These are phyloP conservation scores for Spirogloea muscicola DNA, from an alignment of 139 green algal genomes.

Conservation along the genomic window DNA sequence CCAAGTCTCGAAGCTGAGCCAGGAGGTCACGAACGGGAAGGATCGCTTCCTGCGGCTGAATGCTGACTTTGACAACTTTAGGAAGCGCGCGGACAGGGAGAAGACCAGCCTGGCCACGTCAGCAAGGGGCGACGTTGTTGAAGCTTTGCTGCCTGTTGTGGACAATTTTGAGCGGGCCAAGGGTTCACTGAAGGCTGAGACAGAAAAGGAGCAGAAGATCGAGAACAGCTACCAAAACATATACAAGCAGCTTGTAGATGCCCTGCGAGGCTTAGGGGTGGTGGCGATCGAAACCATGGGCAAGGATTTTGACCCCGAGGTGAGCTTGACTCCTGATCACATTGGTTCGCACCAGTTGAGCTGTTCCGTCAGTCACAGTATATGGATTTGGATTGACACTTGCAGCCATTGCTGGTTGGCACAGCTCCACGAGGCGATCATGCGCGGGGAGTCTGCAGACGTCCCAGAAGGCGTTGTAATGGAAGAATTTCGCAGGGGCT, in stretches of 20 bases:
- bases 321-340: conserved; percentile 20
- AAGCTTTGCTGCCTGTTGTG: conserved; percentile 78
- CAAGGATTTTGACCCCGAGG: conserved; percentile 84
- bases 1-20: conserved; percentile 21
- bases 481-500: conserved; percentile 91
- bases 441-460: conserved; percentile 59
- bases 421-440: conserved; percentile 91
- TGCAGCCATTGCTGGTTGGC: neutral
- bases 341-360: neutral
- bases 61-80: conserved; percentile 99
- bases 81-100: conserved; percentile 74
- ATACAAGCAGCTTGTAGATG: conserved; percentile 93
- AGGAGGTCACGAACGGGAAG: conserved; percentile 27
- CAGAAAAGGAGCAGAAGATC: conserved; percentile 88
- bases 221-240: conserved; percentile 84
- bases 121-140: conserved; percentile 70
- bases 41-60: conserved; percentile 69
- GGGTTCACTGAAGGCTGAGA: conserved; percentile 75
- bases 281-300: conserved; percentile 74
- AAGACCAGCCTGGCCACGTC: conserved; percentile 63
- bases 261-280: conserved; percentile 80
- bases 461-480: conserved; percentile 44
- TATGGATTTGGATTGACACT: neutral
- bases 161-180: conserved; percentile 95
- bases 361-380: neutral